Percentiles rank a stretch among this genome's conserved stretches.
These are phyloP conservation scores for Botrytis pseudocinerea DNA, from an alignment of 2,329 filamentous ascomycete genomes.

Conservation along the genomic window DNA sequence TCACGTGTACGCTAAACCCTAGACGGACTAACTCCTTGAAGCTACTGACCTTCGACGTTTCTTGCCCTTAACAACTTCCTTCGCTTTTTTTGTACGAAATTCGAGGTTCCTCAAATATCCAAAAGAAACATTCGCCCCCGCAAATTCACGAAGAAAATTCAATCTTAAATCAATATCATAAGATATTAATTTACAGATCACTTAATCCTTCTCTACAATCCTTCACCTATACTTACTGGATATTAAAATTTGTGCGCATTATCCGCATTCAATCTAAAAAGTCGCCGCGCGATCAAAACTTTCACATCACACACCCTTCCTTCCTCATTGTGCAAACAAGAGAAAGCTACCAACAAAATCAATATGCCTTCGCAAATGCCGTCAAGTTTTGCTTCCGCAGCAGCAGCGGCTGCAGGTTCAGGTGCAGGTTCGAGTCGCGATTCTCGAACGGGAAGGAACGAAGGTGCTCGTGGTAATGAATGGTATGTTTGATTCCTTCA, in stretches of 20 bases:
- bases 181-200: conserved; percentile 7
- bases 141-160: conserved; percentile 10
- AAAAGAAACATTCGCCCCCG: neutral
- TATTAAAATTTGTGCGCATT: conserved; percentile 21
- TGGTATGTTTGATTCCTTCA: conserved; percentile 56
- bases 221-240: neutral
- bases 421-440: conserved; percentile 64
- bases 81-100: conserved; percentile 21
- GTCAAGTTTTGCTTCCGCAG: conserved; percentile 82
- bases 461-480: conserved; percentile 59
- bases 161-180: conserved; percentile 3
- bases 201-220: conserved; percentile 10
- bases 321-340: conserved; percentile 1
- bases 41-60: conserved; percentile 14
- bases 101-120: conserved; percentile 12
- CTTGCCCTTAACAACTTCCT: conserved; percentile 18
- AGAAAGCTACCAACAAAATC: conserved; percentile 15
- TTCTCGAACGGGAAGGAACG: conserved; percentile 50
- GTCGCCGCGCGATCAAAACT: conserved; percentile 17
- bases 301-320: conserved; percentile 7
- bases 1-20: neutral
- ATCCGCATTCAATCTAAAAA: conserved; percentile 4
- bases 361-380: conserved; percentile 51
- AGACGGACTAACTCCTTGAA: conserved; percentile 1
- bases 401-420: conserved; percentile 60